Conservation (phyloP, 352 stramenopile species). For the Saprolegnia diclina region DNA sequence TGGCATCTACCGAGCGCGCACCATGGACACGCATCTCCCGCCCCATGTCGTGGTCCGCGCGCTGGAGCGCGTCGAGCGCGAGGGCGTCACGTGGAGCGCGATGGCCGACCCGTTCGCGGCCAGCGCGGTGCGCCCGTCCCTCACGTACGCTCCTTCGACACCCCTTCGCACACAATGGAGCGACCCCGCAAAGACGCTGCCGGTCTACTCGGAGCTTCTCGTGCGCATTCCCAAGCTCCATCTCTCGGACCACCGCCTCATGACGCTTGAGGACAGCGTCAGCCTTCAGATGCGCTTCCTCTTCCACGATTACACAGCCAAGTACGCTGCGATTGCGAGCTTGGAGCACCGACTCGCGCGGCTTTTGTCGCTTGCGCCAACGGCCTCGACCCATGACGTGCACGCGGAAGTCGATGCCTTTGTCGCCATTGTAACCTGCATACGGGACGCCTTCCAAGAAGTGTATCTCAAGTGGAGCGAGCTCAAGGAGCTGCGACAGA, state of each 20-base stretch:
- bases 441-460: conserved; percentile 1
- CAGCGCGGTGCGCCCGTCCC: neutral
- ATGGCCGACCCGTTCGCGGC: neutral
- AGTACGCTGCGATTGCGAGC: neutral
- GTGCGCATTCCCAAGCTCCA: conserved; percentile 1
- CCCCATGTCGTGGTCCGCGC: neutral
- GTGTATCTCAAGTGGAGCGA: conserved; percentile 24
- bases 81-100: neutral
- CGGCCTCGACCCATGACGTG: neutral
- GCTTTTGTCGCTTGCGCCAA: neutral
- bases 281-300: conserved; percentile 52
- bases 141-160: neutral
- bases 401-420: neutral
- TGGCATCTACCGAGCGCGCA: neutral
- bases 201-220: conserved; percentile 8
- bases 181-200: neutral
- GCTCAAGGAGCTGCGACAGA: conserved; percentile 19
- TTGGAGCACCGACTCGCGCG: neutral
- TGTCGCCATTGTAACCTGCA: neutral
- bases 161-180: neutral
- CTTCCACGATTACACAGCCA: conserved; percentile 28
- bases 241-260: conserved; percentile 50
- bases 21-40: neutral
- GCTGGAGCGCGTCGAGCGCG: neutral
- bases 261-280: conserved; percentile 60